Conservation (phyloP, 202 grass and related monocot species). For the Hordeum pubiflorum region DNA sequence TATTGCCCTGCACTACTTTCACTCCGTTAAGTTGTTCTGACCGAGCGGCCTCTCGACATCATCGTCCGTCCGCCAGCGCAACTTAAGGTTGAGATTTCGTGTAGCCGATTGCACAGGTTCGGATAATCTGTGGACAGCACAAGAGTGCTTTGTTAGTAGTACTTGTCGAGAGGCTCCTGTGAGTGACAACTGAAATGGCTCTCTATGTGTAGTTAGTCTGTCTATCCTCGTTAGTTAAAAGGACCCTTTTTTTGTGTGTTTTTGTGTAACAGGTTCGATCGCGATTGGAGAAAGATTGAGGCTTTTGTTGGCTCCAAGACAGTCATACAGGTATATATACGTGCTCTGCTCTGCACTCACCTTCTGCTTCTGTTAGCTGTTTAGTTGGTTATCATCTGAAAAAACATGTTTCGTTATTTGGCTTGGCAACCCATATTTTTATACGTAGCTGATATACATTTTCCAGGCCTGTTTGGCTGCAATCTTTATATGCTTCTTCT, state of each 20-base stretch:
- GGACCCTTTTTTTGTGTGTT: not conserved
- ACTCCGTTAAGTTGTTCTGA: not conserved
- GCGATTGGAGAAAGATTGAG: slow-evolving; percentile 78
- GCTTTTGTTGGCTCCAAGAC: slow-evolving; percentile 68
- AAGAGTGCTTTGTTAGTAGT: not conserved
- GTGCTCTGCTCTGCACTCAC: not conserved
- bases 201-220: not conserved
- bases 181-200: not conserved
- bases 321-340: slow-evolving; percentile 59
- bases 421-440: not conserved
- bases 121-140: not conserved
- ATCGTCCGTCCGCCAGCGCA: not conserved
- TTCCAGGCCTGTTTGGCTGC: too few relatives aligned
- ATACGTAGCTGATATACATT: too few relatives aligned
- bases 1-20: not conserved
- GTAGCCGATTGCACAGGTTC: not conserved
- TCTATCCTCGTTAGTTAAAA: not conserved
- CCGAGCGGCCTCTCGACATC: not conserved
- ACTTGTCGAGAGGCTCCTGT: not conserved
- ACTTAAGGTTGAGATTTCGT: not conserved
- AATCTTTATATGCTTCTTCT: too few relatives aligned
- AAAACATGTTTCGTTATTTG: not conserved
- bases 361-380: not conserved
- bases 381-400: not conserved
- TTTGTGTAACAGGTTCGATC: slow-evolving; percentile 51